Evolutionary conservation across 2,329 filamentous ascomycete species (phyloP).

Genomic region (Cercospora brassicicola): DNA sequence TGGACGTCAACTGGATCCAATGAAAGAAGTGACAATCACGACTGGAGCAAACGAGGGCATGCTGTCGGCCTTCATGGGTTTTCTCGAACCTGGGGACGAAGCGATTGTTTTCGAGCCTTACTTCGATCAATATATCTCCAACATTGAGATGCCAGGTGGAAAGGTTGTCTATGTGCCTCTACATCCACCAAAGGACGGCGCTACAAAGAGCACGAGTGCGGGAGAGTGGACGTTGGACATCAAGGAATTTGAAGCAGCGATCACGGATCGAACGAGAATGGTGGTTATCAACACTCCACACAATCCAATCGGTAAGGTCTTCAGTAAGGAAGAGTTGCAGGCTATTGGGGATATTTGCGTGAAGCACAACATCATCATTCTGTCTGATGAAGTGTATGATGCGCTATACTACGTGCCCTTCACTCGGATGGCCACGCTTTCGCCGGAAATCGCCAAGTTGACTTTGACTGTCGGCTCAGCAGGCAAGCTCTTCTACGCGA

Average conservation of each 20-base stretch:
- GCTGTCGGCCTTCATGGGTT: slow-evolving; percentile 97
- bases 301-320: slow-evolving; percentile 96
- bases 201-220: slow-evolving; percentile 75
- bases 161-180: slow-evolving; percentile 95
- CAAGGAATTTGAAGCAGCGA: slow-evolving; percentile 73
- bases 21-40: slow-evolving; percentile 92
- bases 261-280: slow-evolving; percentile 91
- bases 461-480: slow-evolving; percentile 94
- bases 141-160: slow-evolving; percentile 97
- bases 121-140: slow-evolving; percentile 98
- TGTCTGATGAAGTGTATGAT: slow-evolving; percentile 71
- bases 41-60: slow-evolving; percentile 91
- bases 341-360: slow-evolving; percentile 85
- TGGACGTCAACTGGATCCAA: slow-evolving; percentile 76
- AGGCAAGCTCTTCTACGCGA: slow-evolving; percentile 98
- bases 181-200: slow-evolving; percentile 80
- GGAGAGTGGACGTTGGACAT: slow-evolving; percentile 88
- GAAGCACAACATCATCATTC: slow-evolving; percentile 87
- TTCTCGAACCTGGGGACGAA: slow-evolving; percentile 90
- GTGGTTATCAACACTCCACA: slow-evolving; percentile 87
- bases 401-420: slow-evolving; percentile 93
- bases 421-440: slow-evolving; percentile 85
- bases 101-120: slow-evolving; percentile 98
- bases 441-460: slow-evolving; percentile 80
- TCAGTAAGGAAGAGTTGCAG: slow-evolving; percentile 77